Percentiles rank a stretch among this genome's conserved stretches.
phyloP scores from a whole-genome alignment of 306 rosid species.

The Rosa multiflora region DNA sequence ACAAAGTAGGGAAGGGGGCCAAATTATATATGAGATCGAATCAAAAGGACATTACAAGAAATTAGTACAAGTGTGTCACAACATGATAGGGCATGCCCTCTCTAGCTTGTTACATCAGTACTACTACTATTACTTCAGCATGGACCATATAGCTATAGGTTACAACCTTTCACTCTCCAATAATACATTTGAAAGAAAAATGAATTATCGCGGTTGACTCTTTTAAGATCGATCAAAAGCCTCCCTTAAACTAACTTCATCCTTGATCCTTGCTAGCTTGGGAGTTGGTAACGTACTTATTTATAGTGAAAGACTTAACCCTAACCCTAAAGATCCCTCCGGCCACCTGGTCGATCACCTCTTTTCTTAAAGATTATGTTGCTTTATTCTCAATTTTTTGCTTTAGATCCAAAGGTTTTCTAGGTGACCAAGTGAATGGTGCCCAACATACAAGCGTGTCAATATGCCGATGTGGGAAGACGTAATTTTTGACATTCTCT shows the following conservation, averaged over 20 bases:
- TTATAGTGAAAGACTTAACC: not conserved
- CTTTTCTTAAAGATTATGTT: no score
- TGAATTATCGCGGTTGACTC: constrained; percentile 30
- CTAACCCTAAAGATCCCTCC: not conserved
- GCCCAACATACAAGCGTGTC: not conserved
- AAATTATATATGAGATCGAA: constrained; percentile 17
- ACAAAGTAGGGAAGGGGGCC: constrained; percentile 30
- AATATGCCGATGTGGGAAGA: not conserved
- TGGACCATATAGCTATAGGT: constrained; percentile 21
- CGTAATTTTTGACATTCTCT: no score
- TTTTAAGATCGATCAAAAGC: not conserved
- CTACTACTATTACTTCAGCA: not conserved
- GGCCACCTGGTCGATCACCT: not conserved
- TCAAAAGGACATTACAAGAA: constrained; percentile 39
- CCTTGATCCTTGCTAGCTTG: not conserved
- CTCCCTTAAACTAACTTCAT: not conserved
- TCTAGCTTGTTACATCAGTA: constrained; percentile 30
- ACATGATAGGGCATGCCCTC: constrained; percentile 24
- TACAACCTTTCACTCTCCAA: constrained; percentile 36
- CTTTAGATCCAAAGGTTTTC: not conserved
- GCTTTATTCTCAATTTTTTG: not conserved
- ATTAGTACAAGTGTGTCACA: constrained; percentile 28
- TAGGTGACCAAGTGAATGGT: not conserved
- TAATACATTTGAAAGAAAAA: constrained; percentile 36
- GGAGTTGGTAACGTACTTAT: no score